A percentile compares a stretch with the other conserved stretches of the same genome.
Evolutionary conservation across 2,329 filamentous ascomycete species (phyloP).

Genomic region (Trichoderma koningii): DNA sequence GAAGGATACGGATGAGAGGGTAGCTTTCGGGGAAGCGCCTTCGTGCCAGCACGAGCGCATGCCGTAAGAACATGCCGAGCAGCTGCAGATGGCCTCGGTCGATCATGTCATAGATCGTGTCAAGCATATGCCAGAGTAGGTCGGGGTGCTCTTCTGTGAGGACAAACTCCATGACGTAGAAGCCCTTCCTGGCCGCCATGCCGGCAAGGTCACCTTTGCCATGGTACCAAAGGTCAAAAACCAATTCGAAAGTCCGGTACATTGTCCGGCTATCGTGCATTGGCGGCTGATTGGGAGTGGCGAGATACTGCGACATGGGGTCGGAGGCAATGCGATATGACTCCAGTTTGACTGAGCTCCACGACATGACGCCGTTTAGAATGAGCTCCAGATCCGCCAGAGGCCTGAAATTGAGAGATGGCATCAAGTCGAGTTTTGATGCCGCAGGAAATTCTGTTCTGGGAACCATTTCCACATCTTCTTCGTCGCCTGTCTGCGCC

Average conservation of each 20-base stretch:
- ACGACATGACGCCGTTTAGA: slow-evolving; percentile 40
- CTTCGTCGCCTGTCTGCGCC: slow-evolving; percentile 18
- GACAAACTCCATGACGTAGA: slow-evolving; percentile 43
- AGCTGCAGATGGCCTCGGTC: slow-evolving; percentile 41
- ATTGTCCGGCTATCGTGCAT: slow-evolving; percentile 45
- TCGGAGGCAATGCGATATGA: slow-evolving; percentile 34
- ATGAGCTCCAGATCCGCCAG: slow-evolving; percentile 39
- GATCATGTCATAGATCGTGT: slow-evolving; percentile 45
- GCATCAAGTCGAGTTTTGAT: slow-evolving; percentile 31
- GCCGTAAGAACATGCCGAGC: slow-evolving; percentile 40
- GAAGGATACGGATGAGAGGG: slow-evolving; percentile 40
- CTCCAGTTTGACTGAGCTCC: slow-evolving; percentile 43
- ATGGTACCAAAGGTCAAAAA: slow-evolving; percentile 43
- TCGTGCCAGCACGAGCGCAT: slow-evolving; percentile 37
- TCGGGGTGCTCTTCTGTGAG: slow-evolving; percentile 43
- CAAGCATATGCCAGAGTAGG: slow-evolving; percentile 43
- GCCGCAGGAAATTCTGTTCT: background rate
- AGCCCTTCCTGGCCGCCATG: slow-evolving; percentile 42
- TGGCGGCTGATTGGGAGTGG: slow-evolving; percentile 40
- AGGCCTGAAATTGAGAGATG: slow-evolving; percentile 33
- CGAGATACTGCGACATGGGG: slow-evolving; percentile 43
- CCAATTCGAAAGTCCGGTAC: slow-evolving; percentile 45
- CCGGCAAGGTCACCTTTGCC: slow-evolving; percentile 42
- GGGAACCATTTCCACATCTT: background rate
- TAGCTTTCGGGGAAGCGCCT: slow-evolving; percentile 39